Conservation (phyloP, 192 early-diverging fungal species). For the Umbelopsis ramanniana region DNA sequence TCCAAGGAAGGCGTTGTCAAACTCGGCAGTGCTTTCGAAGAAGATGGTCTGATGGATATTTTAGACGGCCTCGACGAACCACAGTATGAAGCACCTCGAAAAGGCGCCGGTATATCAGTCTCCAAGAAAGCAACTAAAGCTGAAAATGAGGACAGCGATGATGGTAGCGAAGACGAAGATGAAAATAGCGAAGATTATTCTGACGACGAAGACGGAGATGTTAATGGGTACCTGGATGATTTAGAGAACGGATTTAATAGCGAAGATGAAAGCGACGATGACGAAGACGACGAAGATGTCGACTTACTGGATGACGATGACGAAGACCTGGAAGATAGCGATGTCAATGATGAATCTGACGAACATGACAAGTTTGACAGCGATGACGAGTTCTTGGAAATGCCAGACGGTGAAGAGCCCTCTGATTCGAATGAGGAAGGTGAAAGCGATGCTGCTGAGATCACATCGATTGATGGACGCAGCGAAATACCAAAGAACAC, state of each 20-base stretch:
- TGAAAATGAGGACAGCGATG: constrained; percentile 37
- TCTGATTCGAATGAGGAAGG: constrained; percentile 29
- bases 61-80: constrained; percentile 40
- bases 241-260: constrained; percentile 31
- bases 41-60: constrained; percentile 58
- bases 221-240: constrained; percentile 29
- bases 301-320: constrained; percentile 4
- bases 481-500: neutral
- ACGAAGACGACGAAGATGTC: constrained; percentile 31
- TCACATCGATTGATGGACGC: constrained; percentile 19
- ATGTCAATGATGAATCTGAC: constrained; percentile 24
- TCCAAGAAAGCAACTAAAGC: constrained; percentile 24
- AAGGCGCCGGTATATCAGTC: neutral
- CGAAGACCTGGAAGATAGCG: constrained; percentile 24
- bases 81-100: neutral
- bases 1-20: constrained; percentile 18
- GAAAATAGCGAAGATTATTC: neutral
- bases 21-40: constrained; percentile 52
- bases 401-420: constrained; percentile 33
- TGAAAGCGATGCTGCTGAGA: constrained; percentile 27
- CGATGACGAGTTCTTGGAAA: constrained; percentile 31
- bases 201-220: neutral
- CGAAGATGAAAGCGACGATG: constrained; percentile 26
- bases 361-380: constrained; percentile 35
- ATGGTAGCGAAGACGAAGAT: neutral